Evolutionary conservation across 768 basidiomycete species (phyloP).

Genomic region (Stropharia rugosoannulata): DNA sequence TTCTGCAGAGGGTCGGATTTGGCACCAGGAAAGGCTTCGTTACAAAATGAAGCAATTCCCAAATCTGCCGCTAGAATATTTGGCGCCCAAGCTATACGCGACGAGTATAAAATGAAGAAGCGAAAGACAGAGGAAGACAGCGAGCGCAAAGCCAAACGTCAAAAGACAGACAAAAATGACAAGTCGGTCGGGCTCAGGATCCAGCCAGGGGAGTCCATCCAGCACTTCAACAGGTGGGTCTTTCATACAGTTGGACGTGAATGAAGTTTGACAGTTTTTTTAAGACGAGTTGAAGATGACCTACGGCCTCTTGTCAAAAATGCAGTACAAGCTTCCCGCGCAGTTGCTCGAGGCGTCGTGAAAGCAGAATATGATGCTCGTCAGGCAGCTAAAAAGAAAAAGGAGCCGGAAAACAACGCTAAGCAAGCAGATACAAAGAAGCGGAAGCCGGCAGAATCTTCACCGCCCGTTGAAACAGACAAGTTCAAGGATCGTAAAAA

Average conservation of each 20-base stretch:
- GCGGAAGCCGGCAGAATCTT: slow-evolving; percentile 9
- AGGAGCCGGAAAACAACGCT: slow-evolving; percentile 16
- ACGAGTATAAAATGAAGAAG: slow-evolving; percentile 52
- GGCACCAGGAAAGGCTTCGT: slow-evolving; percentile 40
- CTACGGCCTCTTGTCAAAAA: slow-evolving; percentile 64
- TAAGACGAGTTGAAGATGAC: slow-evolving; percentile 71
- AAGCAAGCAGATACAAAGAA: slow-evolving; percentile 16
- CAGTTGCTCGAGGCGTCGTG: slow-evolving; percentile 42
- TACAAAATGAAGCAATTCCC: slow-evolving; percentile 60
- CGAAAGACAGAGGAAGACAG: slow-evolving; percentile 32
- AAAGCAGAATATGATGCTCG: slow-evolving; percentile 38
- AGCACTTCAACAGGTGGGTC: slow-evolving; percentile 73
- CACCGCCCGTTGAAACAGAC: slow-evolving; percentile 16
- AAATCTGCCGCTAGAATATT: slow-evolving; percentile 67
- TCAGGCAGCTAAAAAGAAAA: slow-evolving; percentile 19
- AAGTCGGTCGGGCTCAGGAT: slow-evolving; percentile 39
- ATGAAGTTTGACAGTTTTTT: neutral
- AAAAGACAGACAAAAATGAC: slow-evolving; percentile 27
- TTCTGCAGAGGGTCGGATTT: slow-evolving; percentile 47
- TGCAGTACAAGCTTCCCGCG: slow-evolving; percentile 58
- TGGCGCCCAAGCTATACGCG: slow-evolving; percentile 58
- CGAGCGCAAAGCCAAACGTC: slow-evolving; percentile 28
- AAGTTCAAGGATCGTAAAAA: slow-evolving; percentile 30
- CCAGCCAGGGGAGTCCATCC: slow-evolving; percentile 66
- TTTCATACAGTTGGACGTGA: neutral